Base-by-base conservation (phyloP, 331 rosid genomes). In the Arachis monticola region DNA sequence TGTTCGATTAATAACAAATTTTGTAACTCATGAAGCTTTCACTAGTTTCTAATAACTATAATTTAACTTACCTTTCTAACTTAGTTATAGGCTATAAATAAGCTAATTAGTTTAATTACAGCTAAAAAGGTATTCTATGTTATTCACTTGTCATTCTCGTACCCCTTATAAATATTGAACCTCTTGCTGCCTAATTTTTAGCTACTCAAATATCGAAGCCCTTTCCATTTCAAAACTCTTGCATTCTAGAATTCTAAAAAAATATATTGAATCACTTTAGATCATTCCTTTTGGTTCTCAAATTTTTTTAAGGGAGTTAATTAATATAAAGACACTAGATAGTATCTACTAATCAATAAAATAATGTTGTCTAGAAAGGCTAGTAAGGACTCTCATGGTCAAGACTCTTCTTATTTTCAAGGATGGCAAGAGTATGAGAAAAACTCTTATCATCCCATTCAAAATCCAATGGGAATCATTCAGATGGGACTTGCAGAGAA, bases 401-500 rank as follows among this genome's bases (percentile, higher is more conserved):
- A 93, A 55, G 91, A 88, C 72, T 93, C 97, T 47, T 83, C 86
- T 59, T 93, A 93, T 80, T 93, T 93, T 77, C 14, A 83, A 1
- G 98, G 98, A 30, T 93, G 90, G 98, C 85, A 81, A 76, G 88
- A 88, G 53, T 93, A 88, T 58, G 90, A 93, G 84, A 93, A 85
- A 62, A 89, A 93, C 73, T 90, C 96, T 11, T 91, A 88, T 46
- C 81, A 91, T 47, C 82, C 77, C 47, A 64, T 81, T 82, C 80
- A 69, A 1, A 93, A 93, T 64, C 94, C 91, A 48, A 66, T 22
- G 0, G 98, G 98, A 69, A 88, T 93, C 72, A 93, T 93, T 72
- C 97, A 93, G 82, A 91, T 91, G 97, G 97, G 98, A 77, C 93
- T 93, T 6, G 98, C 98, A 4, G 98, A 93, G 77, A 93, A 93